Evolutionary conservation across 2,329 filamentous ascomycete species (phyloP), one percentile per base, ranked within the genome.

Genomic region (Aphanoascus verrucosus): DNA sequence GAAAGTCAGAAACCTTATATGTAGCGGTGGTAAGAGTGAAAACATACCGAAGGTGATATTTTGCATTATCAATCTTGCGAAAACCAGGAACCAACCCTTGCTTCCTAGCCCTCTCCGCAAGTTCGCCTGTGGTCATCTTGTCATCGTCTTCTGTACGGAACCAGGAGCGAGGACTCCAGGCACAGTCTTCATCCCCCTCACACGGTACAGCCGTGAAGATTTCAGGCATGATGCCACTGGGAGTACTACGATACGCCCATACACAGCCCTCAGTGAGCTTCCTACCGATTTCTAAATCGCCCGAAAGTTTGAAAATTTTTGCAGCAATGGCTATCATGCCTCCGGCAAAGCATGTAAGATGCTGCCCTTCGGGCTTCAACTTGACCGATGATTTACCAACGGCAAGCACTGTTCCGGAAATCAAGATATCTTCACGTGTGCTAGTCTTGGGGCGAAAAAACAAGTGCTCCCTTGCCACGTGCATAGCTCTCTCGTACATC

Each of bases 371-470:
- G 0, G 76, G 63, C 14, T 71, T 67, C 12, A 74, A 64, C 6
- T 37, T 49, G 37, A 59, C 55, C 50, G 54, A 60, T n/a, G 49
- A 52, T n/a, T 54, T 72, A 14, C 80, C 67, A 35, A 11, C 32
- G 4, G 50, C 55, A 41, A 34, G 41, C 19, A 43, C 51, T 59
- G 81, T 82, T 20, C 85, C 84, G 0, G 86, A 80, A 56, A 93
- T 81, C 2, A 93, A 75, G n/a, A 93, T 79, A 56, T 91, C 80
- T 49, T 79, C 79, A 49, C 79, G 74, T 28, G 15, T 38, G n/a
- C 79, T 77, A 6, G 81, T 78, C 80, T 91, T 84, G 0, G 89
- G 88, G 4, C 84, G 79, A 69, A 81, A 94, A 55, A 94, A 79
- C 8, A 94, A 75, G 66, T 85, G 78, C 59, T 88, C 77, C 59